Conservation (phyloP, 1,284 basidiomycete species). For the Cryptococcus sp. region DNA sequence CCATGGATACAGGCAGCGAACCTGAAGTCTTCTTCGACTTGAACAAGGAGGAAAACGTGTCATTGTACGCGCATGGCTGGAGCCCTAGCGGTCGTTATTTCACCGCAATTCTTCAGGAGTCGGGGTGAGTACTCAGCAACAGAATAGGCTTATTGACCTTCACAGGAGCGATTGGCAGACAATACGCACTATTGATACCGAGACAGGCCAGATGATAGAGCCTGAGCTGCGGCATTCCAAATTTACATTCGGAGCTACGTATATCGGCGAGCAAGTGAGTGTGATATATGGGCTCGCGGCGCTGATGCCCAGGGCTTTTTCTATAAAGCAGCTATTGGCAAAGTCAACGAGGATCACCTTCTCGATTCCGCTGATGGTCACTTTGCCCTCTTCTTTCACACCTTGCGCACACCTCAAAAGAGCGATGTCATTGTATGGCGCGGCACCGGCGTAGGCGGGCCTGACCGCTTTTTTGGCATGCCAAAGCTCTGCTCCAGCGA, state of each 20-base stretch:
- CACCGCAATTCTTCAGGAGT: slow-evolving; percentile 17
- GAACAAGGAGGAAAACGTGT: slow-evolving; percentile 18
- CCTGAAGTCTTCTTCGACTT: slow-evolving; percentile 22
- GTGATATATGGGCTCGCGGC: too few relatives aligned
- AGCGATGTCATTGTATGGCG: slow-evolving; percentile 13
- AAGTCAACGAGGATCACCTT: slow-evolving; percentile 1
- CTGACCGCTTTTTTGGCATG: slow-evolving; percentile 4
- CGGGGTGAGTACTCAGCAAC: slow-evolving; percentile 10
- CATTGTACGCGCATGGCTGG: slow-evolving; percentile 19
- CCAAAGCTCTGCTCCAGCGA: slow-evolving; percentile 6
- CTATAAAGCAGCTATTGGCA: slow-evolving; percentile 16
- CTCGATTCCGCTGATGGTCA: slow-evolving; percentile 7
- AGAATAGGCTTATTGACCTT: neutral
- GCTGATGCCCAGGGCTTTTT: slow-evolving; percentile 14
- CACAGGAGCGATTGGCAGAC: slow-evolving; percentile 24
- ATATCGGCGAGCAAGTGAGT: slow-evolving; percentile 17
- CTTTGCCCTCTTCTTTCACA: slow-evolving; percentile 23
- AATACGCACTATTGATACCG: slow-evolving; percentile 18
- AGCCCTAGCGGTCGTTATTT: slow-evolving; percentile 17
- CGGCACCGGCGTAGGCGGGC: slow-evolving; percentile 8
- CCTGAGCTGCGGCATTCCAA: slow-evolving; percentile 18
- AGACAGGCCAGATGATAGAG: slow-evolving; percentile 14
- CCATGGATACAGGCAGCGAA: slow-evolving; percentile 1
- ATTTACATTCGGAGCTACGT: slow-evolving; percentile 24
- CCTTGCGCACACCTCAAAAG: slow-evolving; percentile 13